Evolutionary conservation across 371 early-diverging fungal species (phyloP), one percentile per base, ranked within the genome.

Genomic region (Rhizopus microsporus): DNA sequence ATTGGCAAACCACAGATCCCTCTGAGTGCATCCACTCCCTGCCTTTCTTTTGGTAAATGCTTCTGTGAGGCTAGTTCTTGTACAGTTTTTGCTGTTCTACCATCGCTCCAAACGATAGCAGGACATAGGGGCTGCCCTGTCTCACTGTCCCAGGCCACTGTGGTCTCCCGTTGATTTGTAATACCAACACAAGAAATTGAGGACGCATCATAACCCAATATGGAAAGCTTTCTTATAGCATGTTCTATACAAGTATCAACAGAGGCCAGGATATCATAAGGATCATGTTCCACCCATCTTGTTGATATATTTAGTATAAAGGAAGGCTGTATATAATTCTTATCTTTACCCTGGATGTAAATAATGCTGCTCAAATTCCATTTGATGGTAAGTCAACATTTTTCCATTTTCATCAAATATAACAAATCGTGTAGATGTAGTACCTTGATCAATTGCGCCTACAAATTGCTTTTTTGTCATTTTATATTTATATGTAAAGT

Each of bases 51-150:
- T 46, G 6, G 43, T 45, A 16, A 42, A 5, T 79, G 67, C 2
- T 54, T 42, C 39, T 62, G 61, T 47, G 73, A 75, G 37, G 75
- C 75, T 13, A 94, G 75, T 34, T 67, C 40, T 37, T 82, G 73
- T 31, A 98, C 96, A 9, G 89, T 78, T 12, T 80, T 80, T 45
- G 83, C 69, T 3, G 97, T 97, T 56, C 98, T 85, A 34, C 86
- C 83, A 65, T 98, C 98, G 53, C 88, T 88, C 98, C 98, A 98
- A 34, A 98, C 93, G 57, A 97, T 89, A n/a, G 98, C 97, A 59
- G 92, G 86, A 60, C 88, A 84, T 12, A 98, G 75, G 0, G 93
- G 91, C 51, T 86, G 62, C 48, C 96, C 97, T 6, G 95, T 93
- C 35, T 56, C 66, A 35, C 67, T 74, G 72, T 96, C 94, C 95